Percentiles rank a stretch among this genome's conserved stretches.
phyloP scores from a whole-genome alignment of 176 grass and related monocot species.

The Musa troglodytarum region DNA sequence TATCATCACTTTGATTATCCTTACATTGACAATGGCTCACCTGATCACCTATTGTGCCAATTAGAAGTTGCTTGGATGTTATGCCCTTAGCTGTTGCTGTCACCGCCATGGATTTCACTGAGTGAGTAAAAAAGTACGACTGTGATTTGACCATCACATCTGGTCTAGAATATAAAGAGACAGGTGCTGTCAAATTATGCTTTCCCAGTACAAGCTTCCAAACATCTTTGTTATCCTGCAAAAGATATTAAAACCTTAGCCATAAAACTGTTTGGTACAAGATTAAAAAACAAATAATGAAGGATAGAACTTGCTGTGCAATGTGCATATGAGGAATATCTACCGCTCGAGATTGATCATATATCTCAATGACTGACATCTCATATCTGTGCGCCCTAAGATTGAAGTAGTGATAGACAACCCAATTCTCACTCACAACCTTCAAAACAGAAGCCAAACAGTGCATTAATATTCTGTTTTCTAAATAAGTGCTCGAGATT shows the following conservation, averaged over 20 bases:
- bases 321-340: constrained; percentile 9
- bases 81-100: constrained; percentile 93
- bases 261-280: background rate
- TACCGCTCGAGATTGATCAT: constrained; percentile 94
- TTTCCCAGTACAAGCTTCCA: constrained; percentile 91
- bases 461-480: constrained; percentile 8
- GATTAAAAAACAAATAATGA: background rate
- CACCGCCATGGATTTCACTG: constrained; percentile 80
- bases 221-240: constrained; percentile 86
- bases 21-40: constrained; percentile 26
- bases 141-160: constrained; percentile 85
- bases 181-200: constrained; percentile 76
- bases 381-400: constrained; percentile 98
- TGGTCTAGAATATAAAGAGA: constrained; percentile 68
- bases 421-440: constrained; percentile 94
- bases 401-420: constrained; percentile 99
- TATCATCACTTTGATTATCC: background rate
- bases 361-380: constrained; percentile 97
- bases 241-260: background rate
- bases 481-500: background rate
- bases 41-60: constrained; percentile 87
- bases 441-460: constrained; percentile 27
- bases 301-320: background rate
- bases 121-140: constrained; percentile 94
- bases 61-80: constrained; percentile 90